Evolutionary conservation across 2,329 filamentous ascomycete genomes (phyloP), one percentile per base, ranked within the genome.

Genomic region (Colletotrichum paranaense): DNA sequence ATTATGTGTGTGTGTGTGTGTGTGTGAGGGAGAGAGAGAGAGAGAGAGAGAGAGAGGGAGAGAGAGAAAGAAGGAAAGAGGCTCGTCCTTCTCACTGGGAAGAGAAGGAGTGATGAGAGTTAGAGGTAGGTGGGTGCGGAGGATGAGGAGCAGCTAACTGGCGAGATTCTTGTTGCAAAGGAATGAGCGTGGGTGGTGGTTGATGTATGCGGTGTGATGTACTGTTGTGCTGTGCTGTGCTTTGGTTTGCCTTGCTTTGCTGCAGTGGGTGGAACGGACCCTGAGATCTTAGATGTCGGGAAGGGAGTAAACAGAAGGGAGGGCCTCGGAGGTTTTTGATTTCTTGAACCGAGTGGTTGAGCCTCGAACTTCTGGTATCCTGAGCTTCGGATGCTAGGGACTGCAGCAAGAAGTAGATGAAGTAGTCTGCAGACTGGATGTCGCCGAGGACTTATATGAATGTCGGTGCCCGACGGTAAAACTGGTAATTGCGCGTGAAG

Each of bases 271-370:
- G 55, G 28, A 32, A 58, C 56, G 58, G 49, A 68, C 57, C 66
- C 66, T 38, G 32, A 49, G 56, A 38, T 49, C 60, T 59, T 68
- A 28, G 52, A 66, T 35, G 60, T 68, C 24, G 22, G 38, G 30
- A 19, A 58, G 28, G 42, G 16, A 19, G 32, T 59, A 68, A 59
- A 63, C 30, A 64, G 52, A 32, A 53, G 26, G 49, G 63, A 72
- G 65, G 69, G 66, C 69, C 59, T 72, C 65, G 65, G 65, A 72
- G 65, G 65, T 59, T 72, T 72, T 72, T 72, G 69, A 72, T 55
- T 46, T 68, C 53, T 38, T 59, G 69, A 69, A 72, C 69, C 69
- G 42, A 72, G 59, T 55, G 69, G 69, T 72, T 72, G 59, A 59
- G 69, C 69, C 69, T 72, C 52, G 66, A 69, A 59, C 59, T 69